phyloP scores from a whole-genome alignment of 1,284 basidiomycete species.

The Austroboletus novae-zelandiae region DNA sequence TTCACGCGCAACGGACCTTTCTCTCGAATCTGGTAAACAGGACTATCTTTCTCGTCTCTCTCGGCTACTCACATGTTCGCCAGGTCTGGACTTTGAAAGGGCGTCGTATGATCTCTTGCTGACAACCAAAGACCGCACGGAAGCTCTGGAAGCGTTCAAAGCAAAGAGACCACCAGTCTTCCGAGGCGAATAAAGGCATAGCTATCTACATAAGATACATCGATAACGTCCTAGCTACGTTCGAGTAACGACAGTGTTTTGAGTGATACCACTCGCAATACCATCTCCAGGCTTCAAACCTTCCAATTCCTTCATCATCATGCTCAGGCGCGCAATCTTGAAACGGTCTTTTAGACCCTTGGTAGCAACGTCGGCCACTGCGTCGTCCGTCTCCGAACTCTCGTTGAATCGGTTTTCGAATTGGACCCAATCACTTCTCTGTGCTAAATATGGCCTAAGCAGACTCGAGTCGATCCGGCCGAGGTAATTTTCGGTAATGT shows the following conservation, averaged over 20 bases:
- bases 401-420: conserved; percentile 77
- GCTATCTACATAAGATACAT: background rate
- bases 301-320: conserved; percentile 84
- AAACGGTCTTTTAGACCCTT: conserved; percentile 67
- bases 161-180: conserved; percentile 86
- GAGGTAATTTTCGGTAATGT: conserved; percentile 89
- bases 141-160: conserved; percentile 86
- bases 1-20: conserved; percentile 73
- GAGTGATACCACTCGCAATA: conserved; percentile 51
- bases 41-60: background rate
- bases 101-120: conserved; percentile 86
- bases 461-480: conserved; percentile 87
- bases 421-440: conserved; percentile 87
- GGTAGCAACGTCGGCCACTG: conserved; percentile 37
- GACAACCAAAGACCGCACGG: conserved; percentile 73
- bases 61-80: conserved; percentile 2
- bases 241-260: conserved; percentile 47
- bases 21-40: conserved; percentile 66
- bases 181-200: conserved; percentile 64
- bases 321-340: conserved; percentile 63
- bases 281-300: conserved; percentile 60
- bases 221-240: conserved; percentile 23
- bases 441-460: conserved; percentile 87
- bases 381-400: conserved; percentile 45
- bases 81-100: conserved; percentile 86